A percentile compares a stretch with the other conserved stretches of the same genome.
Conservation (phyloP, 169 alveolate genomes). For the Plasmodium cynomolgi region DNA sequence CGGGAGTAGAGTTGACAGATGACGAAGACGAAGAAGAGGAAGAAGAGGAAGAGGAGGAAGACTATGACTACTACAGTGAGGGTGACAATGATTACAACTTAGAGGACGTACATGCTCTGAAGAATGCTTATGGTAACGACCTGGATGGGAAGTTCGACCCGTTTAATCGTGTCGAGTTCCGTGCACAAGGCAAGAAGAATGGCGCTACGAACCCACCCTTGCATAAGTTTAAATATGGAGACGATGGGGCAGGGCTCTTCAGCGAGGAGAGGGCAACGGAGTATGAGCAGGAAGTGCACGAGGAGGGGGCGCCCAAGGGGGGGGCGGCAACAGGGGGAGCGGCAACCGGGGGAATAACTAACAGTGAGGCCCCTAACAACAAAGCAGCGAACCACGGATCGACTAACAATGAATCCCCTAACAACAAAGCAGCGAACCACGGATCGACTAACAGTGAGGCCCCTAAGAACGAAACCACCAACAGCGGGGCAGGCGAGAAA, state of each 20-base stretch:
- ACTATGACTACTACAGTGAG: not conserved
- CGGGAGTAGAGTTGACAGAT: not conserved
- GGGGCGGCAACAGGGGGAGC: not conserved
- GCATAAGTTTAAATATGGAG: not conserved
- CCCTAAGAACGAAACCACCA: not conserved
- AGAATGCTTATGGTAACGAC: not conserved
- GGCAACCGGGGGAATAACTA: not conserved
- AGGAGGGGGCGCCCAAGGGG: not conserved
- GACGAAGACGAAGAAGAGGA: constrained; percentile 3
- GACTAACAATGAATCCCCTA: not conserved
- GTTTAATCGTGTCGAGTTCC: not conserved
- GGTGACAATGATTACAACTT: not conserved
- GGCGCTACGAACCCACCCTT: not conserved
- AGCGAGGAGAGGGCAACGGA: not conserved
- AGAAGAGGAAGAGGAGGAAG: not conserved
- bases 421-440: not conserved
- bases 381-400: not conserved
- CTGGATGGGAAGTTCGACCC: not conserved
- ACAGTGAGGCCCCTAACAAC: not conserved
- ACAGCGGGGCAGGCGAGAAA: not conserved
- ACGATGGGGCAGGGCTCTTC: not conserved
- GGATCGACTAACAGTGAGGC: not conserved
- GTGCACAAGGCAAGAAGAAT: not conserved
- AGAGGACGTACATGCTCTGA: not conserved
- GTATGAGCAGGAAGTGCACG: not conserved